These are phyloP conservation scores for Apophysomyces trapeziformis DNA, from an alignment of 371 early-diverging fungal species.

Conservation along the genomic window DNA sequence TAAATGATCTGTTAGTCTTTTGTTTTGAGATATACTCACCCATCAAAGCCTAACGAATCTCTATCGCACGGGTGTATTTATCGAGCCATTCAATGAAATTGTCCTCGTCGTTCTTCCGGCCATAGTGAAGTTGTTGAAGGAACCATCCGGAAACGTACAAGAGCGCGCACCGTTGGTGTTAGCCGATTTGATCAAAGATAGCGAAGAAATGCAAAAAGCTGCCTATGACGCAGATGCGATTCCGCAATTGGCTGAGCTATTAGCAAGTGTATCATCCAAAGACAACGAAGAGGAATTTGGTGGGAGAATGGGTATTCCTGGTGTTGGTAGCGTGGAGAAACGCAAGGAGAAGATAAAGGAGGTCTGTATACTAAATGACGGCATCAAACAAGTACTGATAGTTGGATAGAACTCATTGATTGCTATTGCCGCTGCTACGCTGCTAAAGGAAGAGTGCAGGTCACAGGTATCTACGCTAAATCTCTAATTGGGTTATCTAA, in stretches of 20 bases:
- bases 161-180: slow-evolving; percentile 76
- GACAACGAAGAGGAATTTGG: slow-evolving; percentile 49
- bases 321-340: slow-evolving; percentile 53
- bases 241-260: slow-evolving; percentile 64
- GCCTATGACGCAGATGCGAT: slow-evolving; percentile 84
- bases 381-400: slow-evolving; percentile 1
- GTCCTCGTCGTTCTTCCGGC: slow-evolving; percentile 71
- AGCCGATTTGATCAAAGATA: slow-evolving; percentile 76
- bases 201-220: slow-evolving; percentile 78
- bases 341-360: slow-evolving; percentile 71
- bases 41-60: slow-evolving; percentile 68
- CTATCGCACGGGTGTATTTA: slow-evolving; percentile 64
- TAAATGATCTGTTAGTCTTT: slow-evolving; percentile 25
- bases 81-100: slow-evolving; percentile 63
- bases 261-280: slow-evolving; percentile 47
- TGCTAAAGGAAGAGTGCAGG: slow-evolving; percentile 81
- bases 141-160: slow-evolving; percentile 58
- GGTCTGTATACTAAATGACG: slow-evolving; percentile 31
- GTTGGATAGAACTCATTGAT: slow-evolving; percentile 62
- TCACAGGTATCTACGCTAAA: slow-evolving; percentile 50
- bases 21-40: slow-evolving; percentile 7
- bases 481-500: background rate
- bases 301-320: slow-evolving; percentile 39
- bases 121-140: slow-evolving; percentile 74
- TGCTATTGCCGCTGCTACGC: slow-evolving; percentile 80